A percentile compares a stretch with the other conserved stretches of the same genome.
These are phyloP conservation scores for Scheffersomyces lignosus DNA, from an alignment of 805 yeast genomes.

Conservation along the genomic window DNA sequence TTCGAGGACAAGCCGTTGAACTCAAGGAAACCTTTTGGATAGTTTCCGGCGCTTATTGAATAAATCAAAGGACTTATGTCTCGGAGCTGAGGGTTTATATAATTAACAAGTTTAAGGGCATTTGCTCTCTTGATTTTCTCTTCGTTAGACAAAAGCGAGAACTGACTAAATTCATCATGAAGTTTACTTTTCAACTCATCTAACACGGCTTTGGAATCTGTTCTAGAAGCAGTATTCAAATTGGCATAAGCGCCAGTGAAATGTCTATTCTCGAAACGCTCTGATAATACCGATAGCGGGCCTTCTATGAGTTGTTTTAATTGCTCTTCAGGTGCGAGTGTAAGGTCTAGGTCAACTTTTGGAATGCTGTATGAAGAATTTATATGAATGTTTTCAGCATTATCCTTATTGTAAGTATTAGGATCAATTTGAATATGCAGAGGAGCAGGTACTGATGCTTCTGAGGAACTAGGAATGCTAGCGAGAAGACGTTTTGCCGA, in stretches of 20 bases:
- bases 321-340: neutral
- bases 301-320: neutral
- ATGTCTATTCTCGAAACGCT: neutral
- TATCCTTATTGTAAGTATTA: too few species aligned
- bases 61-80: conserved; percentile 19
- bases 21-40: conserved; percentile 20
- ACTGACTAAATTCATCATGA: neutral
- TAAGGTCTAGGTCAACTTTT: neutral
- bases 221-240: neutral
- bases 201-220: neutral
- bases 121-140: neutral
- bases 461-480: too few species aligned
- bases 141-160: neutral
- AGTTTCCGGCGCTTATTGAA: conserved; percentile 14
- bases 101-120: conserved; percentile 6
- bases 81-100: conserved; percentile 26
- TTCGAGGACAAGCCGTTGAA: conserved; percentile 16
- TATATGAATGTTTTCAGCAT: neutral
- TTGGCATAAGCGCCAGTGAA: neutral
- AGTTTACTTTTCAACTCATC: neutral
- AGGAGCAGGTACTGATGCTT: too few species aligned
- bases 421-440: too few species aligned
- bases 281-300: neutral
- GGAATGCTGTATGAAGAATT: neutral
- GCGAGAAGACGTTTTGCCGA: too few species aligned